Base-by-base conservation (phyloP, 208 protist species). In the Strigomonas culicis region DNA sequence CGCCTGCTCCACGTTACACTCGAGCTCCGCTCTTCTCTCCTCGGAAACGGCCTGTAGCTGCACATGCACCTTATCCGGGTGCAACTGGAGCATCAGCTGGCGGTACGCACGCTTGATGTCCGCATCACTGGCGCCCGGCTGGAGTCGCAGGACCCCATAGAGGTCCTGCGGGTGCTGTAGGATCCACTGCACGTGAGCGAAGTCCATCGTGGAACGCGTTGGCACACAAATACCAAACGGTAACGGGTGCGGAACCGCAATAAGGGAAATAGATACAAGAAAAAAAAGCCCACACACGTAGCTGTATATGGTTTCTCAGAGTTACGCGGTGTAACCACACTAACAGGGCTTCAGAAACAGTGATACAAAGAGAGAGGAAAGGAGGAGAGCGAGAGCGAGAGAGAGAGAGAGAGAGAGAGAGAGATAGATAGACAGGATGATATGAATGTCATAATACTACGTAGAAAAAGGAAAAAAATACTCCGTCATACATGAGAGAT, bases 71-170 rank as follows among this genome's bases (percentile, higher is more conserved):
- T 58, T 58, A 19, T 58, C 52, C 22, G 52, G 52, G 52, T 58
- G 52, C 25, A 58, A 19, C 39, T 77, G 74, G 66, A 96, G 72
- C 11, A 74, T 90, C 22, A 92, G 79, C 7, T 59, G 75, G 44
- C 80, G 84, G 63, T 84, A 96, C 28, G 73, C 59, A 59, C 76
- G 50, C 2, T 82, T 74, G 28, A 94, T 80, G 15, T 88, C 77
- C 32, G 66, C 63, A n/a, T 53, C 49, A 39, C 66, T 62, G 7
- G 87, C 80, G 4, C 50, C 62, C 1, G 0, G 51, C 10, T 31
- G 28, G 15, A 96, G 65, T n/a, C 77, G 77, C 4, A 96, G 70
- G 1, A 86, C 51, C 10, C 84, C 75, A 19, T 41, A 58, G 24
- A 34, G 30, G 27, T 58, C 52, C 25, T 34, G 8, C 10, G 24